phyloP scores from a whole-genome alignment of 75 land plant species.

The Ceratopteris richardii region DNA sequence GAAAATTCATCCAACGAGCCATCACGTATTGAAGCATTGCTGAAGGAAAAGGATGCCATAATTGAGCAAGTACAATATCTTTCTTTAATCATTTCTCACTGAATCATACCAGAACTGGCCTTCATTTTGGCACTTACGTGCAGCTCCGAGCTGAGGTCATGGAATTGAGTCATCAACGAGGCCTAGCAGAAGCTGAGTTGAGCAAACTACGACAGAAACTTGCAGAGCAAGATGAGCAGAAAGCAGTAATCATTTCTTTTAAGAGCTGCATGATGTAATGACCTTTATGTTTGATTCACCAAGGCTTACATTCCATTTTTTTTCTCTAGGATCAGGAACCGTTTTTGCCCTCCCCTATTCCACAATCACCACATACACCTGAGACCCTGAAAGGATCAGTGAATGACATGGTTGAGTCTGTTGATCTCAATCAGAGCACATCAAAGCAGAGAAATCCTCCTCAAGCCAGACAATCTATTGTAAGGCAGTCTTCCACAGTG shows the following conservation, averaged over 20 bases:
- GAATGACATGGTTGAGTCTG: conserved; percentile 18
- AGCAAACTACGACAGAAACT: conserved; percentile 54
- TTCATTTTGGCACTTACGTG: background rate
- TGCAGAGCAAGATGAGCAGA: conserved; percentile 37
- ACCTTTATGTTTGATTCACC: too few species aligned
- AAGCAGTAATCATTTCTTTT: conserved; percentile 6
- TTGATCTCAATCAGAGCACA: background rate
- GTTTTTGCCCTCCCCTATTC: conserved; percentile 1
- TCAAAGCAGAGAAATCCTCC: conserved; percentile 16
- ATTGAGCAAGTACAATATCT: conserved; percentile 60
- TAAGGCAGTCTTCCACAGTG: conserved; percentile 77
- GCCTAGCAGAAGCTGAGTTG: conserved; percentile 73
- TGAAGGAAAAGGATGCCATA: conserved; percentile 64
- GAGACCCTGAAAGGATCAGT: conserved; percentile 14
- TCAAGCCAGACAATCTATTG: conserved; percentile 27
- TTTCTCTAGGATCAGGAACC: background rate
- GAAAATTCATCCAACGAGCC: conserved; percentile 10
- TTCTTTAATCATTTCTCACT: too few species aligned
- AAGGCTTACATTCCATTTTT: too few species aligned
- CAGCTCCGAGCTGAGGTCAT: conserved; percentile 86
- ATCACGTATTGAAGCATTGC: conserved; percentile 32
- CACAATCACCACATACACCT: background rate
- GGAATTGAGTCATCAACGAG: conserved; percentile 66
- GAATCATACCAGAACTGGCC: background rate
- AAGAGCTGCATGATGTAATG: too few species aligned